Evolutionary conservation across 2,329 filamentous ascomycete genomes (phyloP), one percentile per base, ranked within the genome.

Genomic region (Calycina herbarum): DNA sequence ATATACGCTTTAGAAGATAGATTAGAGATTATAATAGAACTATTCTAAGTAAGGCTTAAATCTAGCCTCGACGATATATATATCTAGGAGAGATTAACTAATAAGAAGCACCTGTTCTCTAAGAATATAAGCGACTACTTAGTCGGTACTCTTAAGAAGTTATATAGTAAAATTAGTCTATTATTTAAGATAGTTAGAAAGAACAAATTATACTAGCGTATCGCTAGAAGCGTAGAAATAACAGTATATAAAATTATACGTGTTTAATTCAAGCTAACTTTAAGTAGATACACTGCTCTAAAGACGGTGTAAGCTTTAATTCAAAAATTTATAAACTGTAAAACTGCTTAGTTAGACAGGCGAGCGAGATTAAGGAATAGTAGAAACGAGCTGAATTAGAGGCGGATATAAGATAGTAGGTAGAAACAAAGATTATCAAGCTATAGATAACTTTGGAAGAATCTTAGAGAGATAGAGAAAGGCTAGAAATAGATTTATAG

Each of bases 101-200:
- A 62, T 3, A 67, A 67, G 38, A 48, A 62, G 59, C 42, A 67
- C 59, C 24, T 67, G 5, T 64, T 67, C 59, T 61, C 48, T 13
- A 67, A 64, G 31, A 64, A 64, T 59, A 64, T 67, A 64, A 67
- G 65, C 59, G 51, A 67, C 17, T 38, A 67, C 62, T 67, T 42
- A 29, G 42, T 67, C 33, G n/a, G 62, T 42, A 31, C 65, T 62
- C 42, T 51, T 3, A 67, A 61, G 38, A 62, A 67, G 62, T 57
- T 67, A 20, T 67, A 62, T 56, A 2, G 31, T 1, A 51, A 64
- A 61, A 31, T 67, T 57, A 38, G 62, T 35, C 24, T 59, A 31
- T 64, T 42, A 40, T 64, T 67, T 24, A 51, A 64, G 38, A 62
- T 38, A 31, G 62, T 67, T 57, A 17, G 54, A 5, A 57, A 57